Base-by-base conservation (phyloP, 2,329 filamentous ascomycete genomes). In the Sarocladiaceae sp. region DNA sequence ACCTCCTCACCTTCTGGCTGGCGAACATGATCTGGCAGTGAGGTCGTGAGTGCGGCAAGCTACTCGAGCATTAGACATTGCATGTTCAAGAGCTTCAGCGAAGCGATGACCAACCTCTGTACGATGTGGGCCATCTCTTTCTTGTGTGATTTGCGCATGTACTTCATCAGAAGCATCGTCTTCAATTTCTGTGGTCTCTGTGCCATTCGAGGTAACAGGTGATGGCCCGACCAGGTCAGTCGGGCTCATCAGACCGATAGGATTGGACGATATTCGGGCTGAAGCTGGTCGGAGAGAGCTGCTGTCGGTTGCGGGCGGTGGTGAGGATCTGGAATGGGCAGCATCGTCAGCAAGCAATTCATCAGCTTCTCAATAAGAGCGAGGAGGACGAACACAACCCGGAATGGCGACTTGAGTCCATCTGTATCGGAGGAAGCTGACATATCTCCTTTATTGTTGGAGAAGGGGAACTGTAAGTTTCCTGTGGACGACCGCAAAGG, bases 131-230 rank as follows among this genome's bases (percentile, higher is more conserved):
- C 47, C 39, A 22, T 56, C 52, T 36, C 50, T 51, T 35, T 58
- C 54, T 15, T 46, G 13, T n/a, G 35, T 48, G 18, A 53, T 37
- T 48, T 65, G 60, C 10, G 53, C 62, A 50, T 71, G 72, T 57
- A 78, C 75, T 58, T 84, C 85, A 56, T 89, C 85, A 37, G 79
- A 76, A 47, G 71, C 78, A 57, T 91, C 87, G 57, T 93, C 89
- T 56, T 94, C 90, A 51, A 94, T 91, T 64, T 94, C 90, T 11
- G 90, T 93, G 35, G 81, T 85, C 61, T 87, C 87, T 22, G 90
- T 94, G 54, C 88, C 88, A 64, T 88, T 92, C 35, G 90, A 94
- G 49, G 90, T 91, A 22, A 93, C 88, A 7, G 90, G 89, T 17
- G 89, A 93, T 10, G 89, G 89, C 36, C 90, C 88, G 51, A 91